A percentile compares a stretch with the other conserved stretches of the same genome.
Conservation (phyloP, 2,329 filamentous ascomycete genomes). For the Neobulgaria alba region DNA sequence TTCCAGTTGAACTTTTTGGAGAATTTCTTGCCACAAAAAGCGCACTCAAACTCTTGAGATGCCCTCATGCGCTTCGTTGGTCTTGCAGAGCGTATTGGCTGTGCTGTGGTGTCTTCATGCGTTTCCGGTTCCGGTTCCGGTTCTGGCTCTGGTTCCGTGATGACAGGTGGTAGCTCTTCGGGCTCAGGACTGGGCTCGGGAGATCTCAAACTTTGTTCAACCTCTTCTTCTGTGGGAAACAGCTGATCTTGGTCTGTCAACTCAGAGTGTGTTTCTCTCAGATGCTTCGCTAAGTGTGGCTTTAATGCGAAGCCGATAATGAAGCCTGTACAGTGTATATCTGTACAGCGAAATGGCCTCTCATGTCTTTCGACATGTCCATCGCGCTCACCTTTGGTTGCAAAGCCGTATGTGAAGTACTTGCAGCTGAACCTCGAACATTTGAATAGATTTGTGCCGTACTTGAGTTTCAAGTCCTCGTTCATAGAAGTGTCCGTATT, state of each 20-base stretch:
- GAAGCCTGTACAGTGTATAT: conserved; percentile 1
- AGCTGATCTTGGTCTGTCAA: conserved; percentile 1
- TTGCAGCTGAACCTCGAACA: conserved; percentile 4
- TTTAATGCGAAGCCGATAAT: conserved; percentile 2
- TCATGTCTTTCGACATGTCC: conserved; percentile 3
- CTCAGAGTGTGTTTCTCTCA: conserved; percentile 3
- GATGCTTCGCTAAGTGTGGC: conserved; percentile 2
- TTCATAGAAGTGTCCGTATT: neutral
- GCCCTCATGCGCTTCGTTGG: conserved; percentile 3
- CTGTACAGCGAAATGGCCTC: conserved; percentile 3
- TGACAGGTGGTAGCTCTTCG: neutral
- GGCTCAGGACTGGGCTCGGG: conserved; percentile 4
- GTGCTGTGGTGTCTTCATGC: conserved; percentile 1
- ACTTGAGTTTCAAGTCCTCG: conserved; percentile 1
- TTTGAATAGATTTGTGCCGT: conserved; percentile 2
- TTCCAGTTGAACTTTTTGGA: neutral
- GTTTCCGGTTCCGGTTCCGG: conserved; percentile 2
- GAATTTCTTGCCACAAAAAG: conserved; percentile 1
- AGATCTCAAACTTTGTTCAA: conserved; percentile 2
- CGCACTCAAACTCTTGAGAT: neutral
- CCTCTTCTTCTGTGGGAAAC: conserved; percentile 2
- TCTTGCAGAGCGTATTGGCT: neutral
- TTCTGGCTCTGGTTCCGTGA: conserved; percentile 2
- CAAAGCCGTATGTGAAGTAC: conserved; percentile 3
- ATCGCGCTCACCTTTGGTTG: conserved; percentile 1